These are phyloP conservation scores for Isochrysis galbana DNA, from an alignment of 78 protist genomes.

Conservation along the genomic window DNA sequence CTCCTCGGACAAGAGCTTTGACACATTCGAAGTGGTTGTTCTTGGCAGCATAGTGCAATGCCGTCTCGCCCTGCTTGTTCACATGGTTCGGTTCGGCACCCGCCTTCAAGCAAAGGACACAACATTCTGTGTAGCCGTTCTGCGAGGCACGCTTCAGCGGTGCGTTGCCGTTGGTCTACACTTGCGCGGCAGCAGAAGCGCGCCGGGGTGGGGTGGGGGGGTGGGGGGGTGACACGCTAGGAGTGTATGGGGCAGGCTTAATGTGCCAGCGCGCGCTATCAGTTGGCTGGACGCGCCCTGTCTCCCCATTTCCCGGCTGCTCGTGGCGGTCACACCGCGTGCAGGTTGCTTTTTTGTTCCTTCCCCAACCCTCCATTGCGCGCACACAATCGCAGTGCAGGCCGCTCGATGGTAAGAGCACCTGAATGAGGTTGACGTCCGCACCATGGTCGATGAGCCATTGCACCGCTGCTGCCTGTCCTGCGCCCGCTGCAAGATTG, in stretches of 20 bases:
- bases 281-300: no score
- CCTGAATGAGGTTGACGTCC: not conserved
- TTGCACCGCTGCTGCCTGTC: not conserved
- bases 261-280: no score
- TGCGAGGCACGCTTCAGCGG: not conserved
- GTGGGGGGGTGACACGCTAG: no score
- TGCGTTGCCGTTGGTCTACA: not conserved
- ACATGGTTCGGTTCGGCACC: not conserved
- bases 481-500: not conserved
- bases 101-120: not conserved
- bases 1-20: not conserved
- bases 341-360: no score
- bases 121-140: not conserved
- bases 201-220: no score
- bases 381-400: no score
- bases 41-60: not conserved
- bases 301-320: no score
- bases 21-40: not conserved
- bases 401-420: no score
- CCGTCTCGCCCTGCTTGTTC: not conserved
- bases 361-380: no score
- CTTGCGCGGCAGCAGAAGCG: no score
- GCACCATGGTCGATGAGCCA: not conserved
- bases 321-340: no score
- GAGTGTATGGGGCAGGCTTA: no score